Evolutionary conservation across 129 eudicot species (phyloP).

Genomic region (Ambrosia artemisiifolia): DNA sequence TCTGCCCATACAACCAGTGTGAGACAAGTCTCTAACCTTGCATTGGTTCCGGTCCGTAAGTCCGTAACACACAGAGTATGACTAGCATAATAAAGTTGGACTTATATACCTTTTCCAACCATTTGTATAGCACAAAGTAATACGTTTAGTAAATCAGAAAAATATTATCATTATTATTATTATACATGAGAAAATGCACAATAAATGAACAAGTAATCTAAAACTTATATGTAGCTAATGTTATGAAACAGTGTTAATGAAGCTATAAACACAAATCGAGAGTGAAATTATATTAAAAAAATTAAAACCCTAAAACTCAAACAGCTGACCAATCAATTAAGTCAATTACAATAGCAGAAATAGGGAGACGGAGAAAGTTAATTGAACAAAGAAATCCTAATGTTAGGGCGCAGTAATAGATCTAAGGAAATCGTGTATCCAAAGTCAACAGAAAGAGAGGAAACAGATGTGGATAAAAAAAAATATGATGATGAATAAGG

Average conservation of each 20-base stretch:
- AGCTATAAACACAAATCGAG: conserved; percentile 10
- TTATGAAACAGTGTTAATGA: background rate
- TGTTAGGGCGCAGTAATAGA: background rate
- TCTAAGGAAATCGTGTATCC: conserved; percentile 15
- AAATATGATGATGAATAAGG: background rate
- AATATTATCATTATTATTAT: background rate
- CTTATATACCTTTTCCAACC: too few species aligned
- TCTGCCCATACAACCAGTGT: too few species aligned
- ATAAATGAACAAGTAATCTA: background rate
- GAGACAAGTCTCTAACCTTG: too few species aligned
- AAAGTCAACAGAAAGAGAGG: background rate
- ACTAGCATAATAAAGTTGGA: background rate
- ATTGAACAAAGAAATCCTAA: background rate
- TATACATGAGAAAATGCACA: conserved; percentile 8
- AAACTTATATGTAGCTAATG: background rate
- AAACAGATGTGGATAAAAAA: background rate
- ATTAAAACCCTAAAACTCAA: conserved; percentile 27
- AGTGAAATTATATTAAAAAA: background rate
- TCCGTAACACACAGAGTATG: too few species aligned
- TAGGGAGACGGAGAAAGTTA: background rate
- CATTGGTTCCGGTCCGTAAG: too few species aligned
- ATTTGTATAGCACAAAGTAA: background rate
- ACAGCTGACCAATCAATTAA: conserved; percentile 5
- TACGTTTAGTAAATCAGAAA: background rate
- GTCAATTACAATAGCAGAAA: background rate